Conservation (phyloP, 2,329 filamentous ascomycete species). For the Gaeumannomyces tritici region DNA sequence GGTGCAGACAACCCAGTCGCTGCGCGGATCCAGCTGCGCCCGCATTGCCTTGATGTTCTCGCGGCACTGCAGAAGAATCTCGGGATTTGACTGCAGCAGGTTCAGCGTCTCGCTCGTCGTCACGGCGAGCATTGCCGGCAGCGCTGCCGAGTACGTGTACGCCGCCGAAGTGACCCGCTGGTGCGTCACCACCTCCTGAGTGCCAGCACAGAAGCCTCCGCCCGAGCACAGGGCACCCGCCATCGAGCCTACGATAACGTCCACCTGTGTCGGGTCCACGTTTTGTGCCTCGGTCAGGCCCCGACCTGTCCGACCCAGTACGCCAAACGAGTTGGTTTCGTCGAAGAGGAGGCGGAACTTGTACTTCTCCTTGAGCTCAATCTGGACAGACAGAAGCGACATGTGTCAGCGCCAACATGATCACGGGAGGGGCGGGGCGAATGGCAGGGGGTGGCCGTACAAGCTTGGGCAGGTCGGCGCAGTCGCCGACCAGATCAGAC, state of each 20-base stretch:
- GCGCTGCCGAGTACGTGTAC: slow-evolving; percentile 91
- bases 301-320: slow-evolving; percentile 81
- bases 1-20: slow-evolving; percentile 82
- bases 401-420: background rate
- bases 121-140: slow-evolving; percentile 91
- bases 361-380: slow-evolving; percentile 91
- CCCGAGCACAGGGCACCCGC: slow-evolving; percentile 84
- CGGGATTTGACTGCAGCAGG: slow-evolving; percentile 77
- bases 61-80: slow-evolving; percentile 66
- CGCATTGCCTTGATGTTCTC: slow-evolving; percentile 84
- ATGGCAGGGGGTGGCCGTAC: slow-evolving; percentile 30
- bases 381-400: slow-evolving; percentile 29
- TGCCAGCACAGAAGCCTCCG: slow-evolving; percentile 91
- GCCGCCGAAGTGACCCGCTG: slow-evolving; percentile 87
- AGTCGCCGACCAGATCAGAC: slow-evolving; percentile 85
- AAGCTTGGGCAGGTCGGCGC: slow-evolving; percentile 74
- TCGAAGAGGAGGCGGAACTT: slow-evolving; percentile 97
- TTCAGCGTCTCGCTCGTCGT: slow-evolving; percentile 87
- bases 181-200: slow-evolving; percentile 86
- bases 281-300: slow-evolving; percentile 95
- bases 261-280: slow-evolving; percentile 83
- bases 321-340: slow-evolving; percentile 95
- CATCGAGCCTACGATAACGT: slow-evolving; percentile 94
- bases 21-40: slow-evolving; percentile 80
- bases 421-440: background rate